These are phyloP conservation scores for Pseudogymnoascus sp. DNA, from an alignment of 2,329 filamentous ascomycete species.

Conservation along the genomic window DNA sequence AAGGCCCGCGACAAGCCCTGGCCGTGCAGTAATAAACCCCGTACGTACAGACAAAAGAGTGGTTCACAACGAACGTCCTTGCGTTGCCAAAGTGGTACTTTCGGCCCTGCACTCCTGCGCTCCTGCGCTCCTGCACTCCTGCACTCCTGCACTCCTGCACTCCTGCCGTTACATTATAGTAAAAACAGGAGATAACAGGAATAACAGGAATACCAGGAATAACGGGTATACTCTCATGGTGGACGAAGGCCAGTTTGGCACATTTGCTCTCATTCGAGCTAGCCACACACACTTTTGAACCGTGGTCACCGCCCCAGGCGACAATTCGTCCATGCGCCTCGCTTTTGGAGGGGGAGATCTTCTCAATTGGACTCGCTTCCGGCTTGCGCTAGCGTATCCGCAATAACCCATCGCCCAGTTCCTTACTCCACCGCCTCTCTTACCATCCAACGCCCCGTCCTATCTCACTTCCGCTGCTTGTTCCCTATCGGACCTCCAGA, in stretches of 20 bases:
- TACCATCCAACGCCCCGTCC: slow-evolving; percentile 6
- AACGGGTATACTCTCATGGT: neutral
- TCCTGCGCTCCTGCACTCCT: neutral
- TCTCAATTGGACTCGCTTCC: slow-evolving; percentile 12
- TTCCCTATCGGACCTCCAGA: slow-evolving; percentile 1
- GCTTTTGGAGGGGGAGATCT: slow-evolving; percentile 8
- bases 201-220: neutral
- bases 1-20: neutral
- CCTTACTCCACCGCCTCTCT: slow-evolving; percentile 9
- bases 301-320: neutral
- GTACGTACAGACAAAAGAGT: neutral
- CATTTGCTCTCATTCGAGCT: slow-evolving; percentile 7
- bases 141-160: neutral
- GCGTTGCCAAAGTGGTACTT: slow-evolving; percentile 1
- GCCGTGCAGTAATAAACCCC: neutral
- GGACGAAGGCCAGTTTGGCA: neutral
- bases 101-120: neutral
- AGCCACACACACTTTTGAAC: slow-evolving; percentile 7
- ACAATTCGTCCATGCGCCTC: slow-evolving; percentile 7
- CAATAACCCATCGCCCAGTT: slow-evolving; percentile 8
- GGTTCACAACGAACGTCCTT: slow-evolving; percentile 6
- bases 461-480: slow-evolving; percentile 7
- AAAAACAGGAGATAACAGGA: too few species aligned
- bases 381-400: slow-evolving; percentile 7
- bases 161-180: neutral